These are phyloP conservation scores for Leccinum insolens DNA, from an alignment of 1,284 basidiomycete species.

Conservation along the genomic window DNA sequence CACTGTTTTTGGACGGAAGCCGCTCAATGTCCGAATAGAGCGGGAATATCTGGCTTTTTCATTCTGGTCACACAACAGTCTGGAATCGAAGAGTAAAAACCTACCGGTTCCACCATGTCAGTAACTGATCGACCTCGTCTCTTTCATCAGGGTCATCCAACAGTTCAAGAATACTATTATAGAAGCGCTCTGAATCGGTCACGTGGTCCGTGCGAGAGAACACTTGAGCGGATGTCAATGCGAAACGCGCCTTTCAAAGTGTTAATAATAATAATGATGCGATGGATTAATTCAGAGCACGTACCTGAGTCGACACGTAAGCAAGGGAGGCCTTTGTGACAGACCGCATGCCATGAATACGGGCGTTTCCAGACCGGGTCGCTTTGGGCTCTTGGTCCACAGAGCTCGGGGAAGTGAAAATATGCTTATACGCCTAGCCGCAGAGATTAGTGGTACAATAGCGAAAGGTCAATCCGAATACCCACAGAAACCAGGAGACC, in stretches of 20 bases:
- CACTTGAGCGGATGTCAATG: background rate
- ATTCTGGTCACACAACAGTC: background rate
- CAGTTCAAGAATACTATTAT: background rate
- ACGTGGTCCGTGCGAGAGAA: background rate
- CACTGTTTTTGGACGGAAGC: background rate
- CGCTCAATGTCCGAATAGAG: background rate
- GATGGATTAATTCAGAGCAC: background rate
- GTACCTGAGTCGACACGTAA: background rate
- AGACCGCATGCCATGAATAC: background rate
- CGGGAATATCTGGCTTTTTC: background rate
- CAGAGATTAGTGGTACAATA: background rate
- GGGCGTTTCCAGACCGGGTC: background rate
- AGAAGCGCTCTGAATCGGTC: background rate
- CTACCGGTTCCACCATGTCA: background rate
- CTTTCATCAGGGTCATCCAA: background rate
- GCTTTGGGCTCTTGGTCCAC: background rate
- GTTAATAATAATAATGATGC: background rate
- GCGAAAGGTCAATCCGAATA: background rate
- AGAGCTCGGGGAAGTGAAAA: background rate
- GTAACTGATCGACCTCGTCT: background rate
- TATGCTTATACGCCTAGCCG: background rate
- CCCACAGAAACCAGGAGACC: background rate
- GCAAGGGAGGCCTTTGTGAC: background rate
- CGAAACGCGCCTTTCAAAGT: background rate
- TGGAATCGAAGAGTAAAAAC: background rate